Evolutionary conservation across 805 yeast genomes (phyloP).

Genomic region (Citeromyces matritensis): DNA sequence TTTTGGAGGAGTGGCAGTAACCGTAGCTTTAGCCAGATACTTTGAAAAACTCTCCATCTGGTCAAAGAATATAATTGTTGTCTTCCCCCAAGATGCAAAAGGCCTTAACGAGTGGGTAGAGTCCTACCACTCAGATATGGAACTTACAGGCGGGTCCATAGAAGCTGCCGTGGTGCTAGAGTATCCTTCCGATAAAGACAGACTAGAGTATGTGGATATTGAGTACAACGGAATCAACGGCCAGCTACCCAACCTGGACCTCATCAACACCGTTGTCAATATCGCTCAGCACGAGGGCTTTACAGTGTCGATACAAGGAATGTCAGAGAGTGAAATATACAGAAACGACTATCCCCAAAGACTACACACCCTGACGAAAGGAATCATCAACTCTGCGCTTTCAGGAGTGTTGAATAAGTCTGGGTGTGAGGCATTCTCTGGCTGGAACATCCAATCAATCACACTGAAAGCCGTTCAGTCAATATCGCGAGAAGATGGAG

Average conservation of each 20-base stretch:
- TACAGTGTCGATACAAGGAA: conserved; percentile 49
- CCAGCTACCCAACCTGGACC: conserved; percentile 86
- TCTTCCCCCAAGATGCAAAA: conserved; percentile 56
- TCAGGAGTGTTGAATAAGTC: conserved; percentile 37
- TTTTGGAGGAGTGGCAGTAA: conserved; percentile 67
- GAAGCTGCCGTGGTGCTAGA: conserved; percentile 85
- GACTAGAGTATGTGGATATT: conserved; percentile 60
- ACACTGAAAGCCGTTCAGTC: conserved; percentile 47
- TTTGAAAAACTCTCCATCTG: conserved; percentile 80
- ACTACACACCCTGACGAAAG: conserved; percentile 39
- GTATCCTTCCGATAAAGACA: conserved; percentile 47
- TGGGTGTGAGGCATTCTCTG: conserved; percentile 75
- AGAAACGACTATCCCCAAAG: conserved; percentile 38
- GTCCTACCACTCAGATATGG: conserved; percentile 78
- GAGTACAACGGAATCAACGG: conserved; percentile 86
- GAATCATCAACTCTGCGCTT: conserved; percentile 53
- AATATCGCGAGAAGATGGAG: conserved; percentile 9
- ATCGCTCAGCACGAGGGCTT: conserved; percentile 68
- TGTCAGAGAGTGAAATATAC: conserved; percentile 27
- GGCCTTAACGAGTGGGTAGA: conserved; percentile 83
- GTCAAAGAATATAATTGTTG: conserved; percentile 88
- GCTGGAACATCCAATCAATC: conserved; percentile 90
- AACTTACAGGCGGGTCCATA: conserved; percentile 83
- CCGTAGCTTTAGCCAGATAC: conserved; percentile 62
- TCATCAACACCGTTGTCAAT: conserved; percentile 68